Evolutionary conservation across 148 eudicot species (phyloP).

Genomic region (Rhododendron simsii): DNA sequence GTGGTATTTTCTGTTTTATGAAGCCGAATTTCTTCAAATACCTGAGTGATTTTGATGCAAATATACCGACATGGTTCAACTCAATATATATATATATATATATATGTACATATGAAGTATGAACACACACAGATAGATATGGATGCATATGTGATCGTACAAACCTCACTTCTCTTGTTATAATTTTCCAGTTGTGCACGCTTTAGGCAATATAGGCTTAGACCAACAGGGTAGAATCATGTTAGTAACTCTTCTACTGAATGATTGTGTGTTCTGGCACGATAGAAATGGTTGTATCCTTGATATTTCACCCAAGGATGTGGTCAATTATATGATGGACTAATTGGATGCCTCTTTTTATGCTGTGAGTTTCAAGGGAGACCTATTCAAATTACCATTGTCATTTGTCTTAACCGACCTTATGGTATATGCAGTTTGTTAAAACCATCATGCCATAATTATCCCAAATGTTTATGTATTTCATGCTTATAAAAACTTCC

Average conservation of each 20-base stretch:
- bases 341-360: background rate
- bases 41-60: background rate
- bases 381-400: background rate
- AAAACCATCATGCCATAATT: background rate
- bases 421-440: background rate
- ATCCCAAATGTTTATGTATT: background rate
- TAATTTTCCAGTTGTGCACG: background rate
- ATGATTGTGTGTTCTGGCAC: background rate
- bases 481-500: background rate
- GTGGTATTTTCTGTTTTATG: background rate
- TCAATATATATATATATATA: background rate
- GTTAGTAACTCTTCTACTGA: background rate
- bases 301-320: background rate
- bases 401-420: background rate
- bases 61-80: background rate
- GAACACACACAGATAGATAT: background rate
- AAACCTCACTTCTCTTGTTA: background rate
- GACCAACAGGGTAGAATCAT: background rate
- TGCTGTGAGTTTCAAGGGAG: background rate
- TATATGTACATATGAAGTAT: background rate
- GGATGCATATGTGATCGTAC: background rate
- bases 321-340: background rate
- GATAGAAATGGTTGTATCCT: background rate
- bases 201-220: background rate
- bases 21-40: background rate